phyloP scores from a whole-genome alignment of 2,329 filamentous ascomycete species.

The Nemania sp. region DNA sequence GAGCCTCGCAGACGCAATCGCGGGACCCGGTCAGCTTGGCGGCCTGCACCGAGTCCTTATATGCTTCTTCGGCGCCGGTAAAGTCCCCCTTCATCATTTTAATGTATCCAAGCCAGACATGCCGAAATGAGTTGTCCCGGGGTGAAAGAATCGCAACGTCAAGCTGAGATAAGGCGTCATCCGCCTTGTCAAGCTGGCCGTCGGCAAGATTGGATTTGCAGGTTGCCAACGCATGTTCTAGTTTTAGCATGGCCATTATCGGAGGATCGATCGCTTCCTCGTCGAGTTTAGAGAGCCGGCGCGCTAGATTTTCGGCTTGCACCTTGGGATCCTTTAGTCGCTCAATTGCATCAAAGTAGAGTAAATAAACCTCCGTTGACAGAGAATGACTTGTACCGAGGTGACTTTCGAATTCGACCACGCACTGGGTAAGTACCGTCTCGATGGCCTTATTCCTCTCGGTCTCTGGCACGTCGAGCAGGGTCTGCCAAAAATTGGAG shows the following conservation, averaged over 20 bases:
- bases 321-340: constrained; percentile 31
- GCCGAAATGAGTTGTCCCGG: constrained; percentile 37
- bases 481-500: constrained; percentile 33
- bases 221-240: constrained; percentile 36
- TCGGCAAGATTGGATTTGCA: constrained; percentile 36
- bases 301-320: constrained; percentile 30
- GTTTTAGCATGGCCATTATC: constrained; percentile 32
- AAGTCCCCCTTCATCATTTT: constrained; percentile 33
- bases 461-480: constrained; percentile 31
- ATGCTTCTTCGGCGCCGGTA: constrained; percentile 31
- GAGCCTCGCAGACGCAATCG: constrained; percentile 37
- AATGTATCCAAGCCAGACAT: constrained; percentile 38
- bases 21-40: constrained; percentile 36
- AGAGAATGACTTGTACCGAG: constrained; percentile 34
- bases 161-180: constrained; percentile 32
- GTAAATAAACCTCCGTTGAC: constrained; percentile 35
- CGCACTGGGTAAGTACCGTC: constrained; percentile 31
- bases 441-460: constrained; percentile 33
- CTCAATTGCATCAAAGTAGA: constrained; percentile 37
- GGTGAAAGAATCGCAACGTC: constrained; percentile 28
- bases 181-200: constrained; percentile 30
- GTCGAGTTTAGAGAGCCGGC: constrained; percentile 30
- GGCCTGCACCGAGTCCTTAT: constrained; percentile 32
- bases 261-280: constrained; percentile 20
- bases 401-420: constrained; percentile 32